phyloP scores from a whole-genome alignment of 495 filamentous ascomycete species.

The Platismatia glauca region DNA sequence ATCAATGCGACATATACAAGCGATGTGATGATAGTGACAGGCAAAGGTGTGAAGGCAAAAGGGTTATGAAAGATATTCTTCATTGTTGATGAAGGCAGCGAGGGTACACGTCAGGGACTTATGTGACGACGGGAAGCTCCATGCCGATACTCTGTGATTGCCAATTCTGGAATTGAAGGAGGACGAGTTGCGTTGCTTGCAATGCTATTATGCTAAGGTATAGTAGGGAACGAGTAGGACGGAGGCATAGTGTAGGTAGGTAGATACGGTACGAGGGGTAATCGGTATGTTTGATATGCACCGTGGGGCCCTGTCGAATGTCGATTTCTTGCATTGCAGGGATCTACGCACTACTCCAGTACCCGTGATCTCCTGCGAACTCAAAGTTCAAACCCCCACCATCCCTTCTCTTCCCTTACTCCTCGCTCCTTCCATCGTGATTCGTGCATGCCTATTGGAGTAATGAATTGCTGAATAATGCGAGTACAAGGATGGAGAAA shows the following conservation, averaged over 20 bases:
- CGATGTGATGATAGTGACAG: constrained; percentile 64
- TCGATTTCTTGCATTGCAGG: neutral
- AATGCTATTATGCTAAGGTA: neutral
- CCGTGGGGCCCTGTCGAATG: too few relatives aligned
- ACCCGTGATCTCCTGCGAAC: neutral
- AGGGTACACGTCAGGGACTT: too few relatives aligned
- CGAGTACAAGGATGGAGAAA: neutral
- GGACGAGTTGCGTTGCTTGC: neutral
- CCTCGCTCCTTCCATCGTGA: neutral
- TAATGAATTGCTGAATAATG: neutral
- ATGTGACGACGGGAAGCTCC: neutral
- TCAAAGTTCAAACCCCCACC: neutral
- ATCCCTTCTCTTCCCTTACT: neutral
- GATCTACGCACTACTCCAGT: neutral
- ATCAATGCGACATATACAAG: constrained; percentile 61
- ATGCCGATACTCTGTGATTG: neutral
- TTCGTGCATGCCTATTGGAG: too few relatives aligned
- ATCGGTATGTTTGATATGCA: neutral
- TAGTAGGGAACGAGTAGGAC: neutral
- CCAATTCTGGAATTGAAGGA: neutral
- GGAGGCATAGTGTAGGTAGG: neutral
- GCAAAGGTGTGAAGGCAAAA: constrained; percentile 53
- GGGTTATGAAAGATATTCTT: constrained; percentile 36
- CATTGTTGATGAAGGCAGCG: constrained; percentile 13
- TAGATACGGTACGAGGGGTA: too few relatives aligned